Percentiles rank a stretch among this genome's conserved stretches.
phyloP scores from a whole-genome alignment of 352 stramenopile genomes.

The Pythium folliculosum region DNA sequence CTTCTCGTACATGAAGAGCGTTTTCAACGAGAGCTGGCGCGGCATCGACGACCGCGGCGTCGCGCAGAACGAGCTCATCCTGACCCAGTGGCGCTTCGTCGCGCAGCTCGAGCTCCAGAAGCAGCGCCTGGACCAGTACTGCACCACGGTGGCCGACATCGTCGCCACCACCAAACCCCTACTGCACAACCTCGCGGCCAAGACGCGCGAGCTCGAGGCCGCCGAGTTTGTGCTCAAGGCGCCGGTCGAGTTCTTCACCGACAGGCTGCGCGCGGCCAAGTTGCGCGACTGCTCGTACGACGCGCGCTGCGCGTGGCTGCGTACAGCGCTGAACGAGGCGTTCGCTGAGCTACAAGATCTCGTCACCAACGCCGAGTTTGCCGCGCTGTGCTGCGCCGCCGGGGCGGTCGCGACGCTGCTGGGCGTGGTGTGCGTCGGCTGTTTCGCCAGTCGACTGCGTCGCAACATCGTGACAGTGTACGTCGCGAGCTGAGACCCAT shows the following conservation, averaged over 20 bases:
- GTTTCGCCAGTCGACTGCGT: constrained; percentile 50
- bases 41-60: constrained; percentile 41
- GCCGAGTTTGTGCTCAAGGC: constrained; percentile 64
- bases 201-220: constrained; percentile 50
- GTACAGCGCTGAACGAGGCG: constrained; percentile 41
- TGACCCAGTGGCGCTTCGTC: constrained; percentile 45
- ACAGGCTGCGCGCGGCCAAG: constrained; percentile 50
- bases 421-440: constrained; percentile 35
- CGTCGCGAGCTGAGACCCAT: constrained; percentile 32
- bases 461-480: constrained; percentile 66
- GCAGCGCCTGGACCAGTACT: constrained; percentile 42
- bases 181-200: constrained; percentile 37
- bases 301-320: constrained; percentile 62
- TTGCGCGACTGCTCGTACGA: constrained; percentile 60
- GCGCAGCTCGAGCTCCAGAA: constrained; percentile 51
- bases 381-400: constrained; percentile 34
- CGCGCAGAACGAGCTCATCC: constrained; percentile 47
- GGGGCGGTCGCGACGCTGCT: constrained; percentile 35
- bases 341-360: constrained; percentile 52
- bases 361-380: constrained; percentile 40
- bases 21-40: constrained; percentile 62
- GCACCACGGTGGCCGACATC: constrained; percentile 31
- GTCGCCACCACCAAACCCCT: constrained; percentile 39
- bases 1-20: constrained; percentile 35
- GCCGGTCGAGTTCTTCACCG: constrained; percentile 58